phyloP scores from a whole-genome alignment of 1,284 basidiomycete species.

The Vanrija sp. region DNA sequence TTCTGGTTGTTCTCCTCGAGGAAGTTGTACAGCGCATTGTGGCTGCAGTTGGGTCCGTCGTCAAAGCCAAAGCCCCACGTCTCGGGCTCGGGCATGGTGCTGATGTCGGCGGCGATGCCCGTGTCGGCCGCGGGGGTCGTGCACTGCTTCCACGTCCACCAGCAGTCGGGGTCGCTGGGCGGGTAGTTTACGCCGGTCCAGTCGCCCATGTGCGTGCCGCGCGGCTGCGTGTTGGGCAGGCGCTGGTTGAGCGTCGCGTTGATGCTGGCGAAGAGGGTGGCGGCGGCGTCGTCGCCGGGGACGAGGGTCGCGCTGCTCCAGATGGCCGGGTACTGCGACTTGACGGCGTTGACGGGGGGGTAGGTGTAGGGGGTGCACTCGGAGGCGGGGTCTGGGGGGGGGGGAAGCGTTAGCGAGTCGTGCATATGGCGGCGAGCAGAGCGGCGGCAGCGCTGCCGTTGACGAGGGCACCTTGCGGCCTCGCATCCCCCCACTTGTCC shows the following conservation, averaged over 20 bases:
- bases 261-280: conserved; percentile 32
- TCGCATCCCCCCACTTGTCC: too few species aligned
- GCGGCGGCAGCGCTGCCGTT: too few species aligned
- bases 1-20: conserved; percentile 50
- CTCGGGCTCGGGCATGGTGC: conserved; percentile 49
- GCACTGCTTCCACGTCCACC: conserved; percentile 48
- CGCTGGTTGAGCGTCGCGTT: conserved; percentile 37
- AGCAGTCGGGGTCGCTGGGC: conserved; percentile 43
- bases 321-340: conserved; percentile 35
- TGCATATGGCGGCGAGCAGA: too few species aligned
- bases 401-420: background rate
- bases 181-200: conserved; percentile 30
- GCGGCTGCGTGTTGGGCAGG: conserved; percentile 37
- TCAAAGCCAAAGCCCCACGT: conserved; percentile 55
- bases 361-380: conserved; percentile 39
- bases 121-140: conserved; percentile 30
- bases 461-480: too few species aligned
- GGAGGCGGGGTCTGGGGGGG: conserved; percentile 11
- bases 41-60: conserved; percentile 51
- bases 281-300: conserved; percentile 44
- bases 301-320: conserved; percentile 47
- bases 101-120: conserved; percentile 43
- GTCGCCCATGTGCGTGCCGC: conserved; percentile 42
- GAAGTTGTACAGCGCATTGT: conserved; percentile 55
- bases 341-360: conserved; percentile 22